A percentile compares a stretch with the other conserved stretches of the same genome.
Evolutionary conservation across 192 early-diverging fungal species (phyloP).

Genomic region (Mortierella claussenii): DNA sequence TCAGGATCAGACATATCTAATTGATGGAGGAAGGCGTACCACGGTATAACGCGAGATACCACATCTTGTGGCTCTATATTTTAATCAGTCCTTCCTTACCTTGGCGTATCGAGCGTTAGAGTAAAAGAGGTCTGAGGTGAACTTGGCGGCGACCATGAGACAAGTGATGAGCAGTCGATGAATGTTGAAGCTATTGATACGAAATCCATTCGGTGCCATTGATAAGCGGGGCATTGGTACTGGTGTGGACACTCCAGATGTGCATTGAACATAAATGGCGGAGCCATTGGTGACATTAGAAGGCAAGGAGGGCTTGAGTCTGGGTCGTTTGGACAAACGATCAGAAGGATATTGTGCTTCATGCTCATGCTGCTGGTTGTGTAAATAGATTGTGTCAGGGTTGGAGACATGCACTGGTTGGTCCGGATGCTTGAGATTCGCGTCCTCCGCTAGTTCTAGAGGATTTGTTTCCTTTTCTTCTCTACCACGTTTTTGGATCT

Average conservation of each 20-base stretch:
- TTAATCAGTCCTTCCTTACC: too few species aligned
- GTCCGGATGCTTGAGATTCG: too few species aligned
- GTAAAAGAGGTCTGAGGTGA: slow-evolving; percentile 79
- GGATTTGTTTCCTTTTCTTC: slow-evolving; percentile 8
- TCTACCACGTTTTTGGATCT: slow-evolving; percentile 43
- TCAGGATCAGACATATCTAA: too few species aligned
- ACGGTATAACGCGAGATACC: too few species aligned
- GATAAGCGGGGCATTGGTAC: slow-evolving; percentile 16
- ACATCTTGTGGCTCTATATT: too few species aligned
- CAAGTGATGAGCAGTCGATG: slow-evolving; percentile 76
- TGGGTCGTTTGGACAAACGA: not conserved
- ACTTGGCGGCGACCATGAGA: slow-evolving; percentile 79
- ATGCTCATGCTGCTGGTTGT: too few species aligned
- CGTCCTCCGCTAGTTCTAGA: not conserved
- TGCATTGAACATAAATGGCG: slow-evolving; percentile 10
- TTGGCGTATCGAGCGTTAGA: slow-evolving; percentile 80
- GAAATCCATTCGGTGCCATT: slow-evolving; percentile 47
- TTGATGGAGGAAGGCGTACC: too few species aligned
- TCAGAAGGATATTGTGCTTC: too few species aligned
- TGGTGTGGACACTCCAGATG: slow-evolving; percentile 22
- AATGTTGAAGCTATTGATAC: slow-evolving; percentile 72
- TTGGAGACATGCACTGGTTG: too few species aligned
- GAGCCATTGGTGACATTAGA: not conserved
- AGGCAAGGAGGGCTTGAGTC: not conserved
- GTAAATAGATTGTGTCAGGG: too few species aligned